Evolutionary conservation across 495 filamentous ascomycete genomes (phyloP).

Genomic region (Elasticomyces elasticus): DNA sequence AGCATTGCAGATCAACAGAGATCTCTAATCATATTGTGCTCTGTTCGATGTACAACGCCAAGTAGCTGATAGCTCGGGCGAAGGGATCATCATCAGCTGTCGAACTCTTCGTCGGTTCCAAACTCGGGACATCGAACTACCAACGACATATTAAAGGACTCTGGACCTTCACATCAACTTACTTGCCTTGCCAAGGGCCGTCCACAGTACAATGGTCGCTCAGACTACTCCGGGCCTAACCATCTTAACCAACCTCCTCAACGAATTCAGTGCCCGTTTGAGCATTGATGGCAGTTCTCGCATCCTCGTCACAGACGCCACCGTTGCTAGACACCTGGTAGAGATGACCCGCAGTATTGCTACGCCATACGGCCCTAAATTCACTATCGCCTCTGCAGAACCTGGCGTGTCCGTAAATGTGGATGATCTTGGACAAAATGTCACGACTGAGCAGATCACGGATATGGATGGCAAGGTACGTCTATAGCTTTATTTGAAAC

Average conservation of each 20-base stretch:
- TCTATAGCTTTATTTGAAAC: too few relatives aligned
- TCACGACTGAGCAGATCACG: neutral
- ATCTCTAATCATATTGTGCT: too few relatives aligned
- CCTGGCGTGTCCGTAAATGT: neutral
- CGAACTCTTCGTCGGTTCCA: too few relatives aligned
- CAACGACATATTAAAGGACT: too few relatives aligned
- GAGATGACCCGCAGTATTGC: neutral
- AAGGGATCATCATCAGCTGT: neutral
- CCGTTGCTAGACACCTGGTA: conserved; percentile 1
- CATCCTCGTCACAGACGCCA: conserved; percentile 10
- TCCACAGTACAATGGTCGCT: neutral
- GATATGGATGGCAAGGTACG: neutral
- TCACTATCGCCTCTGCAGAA: conserved; percentile 6
- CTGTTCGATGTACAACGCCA: too few relatives aligned
- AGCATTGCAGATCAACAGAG: too few relatives aligned
- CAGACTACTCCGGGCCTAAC: neutral
- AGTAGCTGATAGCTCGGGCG: neutral
- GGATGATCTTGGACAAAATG: neutral
- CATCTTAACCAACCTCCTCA: conserved; percentile 7
- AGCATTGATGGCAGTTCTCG: conserved; percentile 13
- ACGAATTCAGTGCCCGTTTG: conserved; percentile 8
- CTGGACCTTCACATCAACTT: neutral
- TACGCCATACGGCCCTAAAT: conserved; percentile 14
- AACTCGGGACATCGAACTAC: too few relatives aligned
- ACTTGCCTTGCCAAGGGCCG: neutral